Conservation (phyloP, 495 filamentous ascomycete species). For the Daldinia vernicosa region DNA sequence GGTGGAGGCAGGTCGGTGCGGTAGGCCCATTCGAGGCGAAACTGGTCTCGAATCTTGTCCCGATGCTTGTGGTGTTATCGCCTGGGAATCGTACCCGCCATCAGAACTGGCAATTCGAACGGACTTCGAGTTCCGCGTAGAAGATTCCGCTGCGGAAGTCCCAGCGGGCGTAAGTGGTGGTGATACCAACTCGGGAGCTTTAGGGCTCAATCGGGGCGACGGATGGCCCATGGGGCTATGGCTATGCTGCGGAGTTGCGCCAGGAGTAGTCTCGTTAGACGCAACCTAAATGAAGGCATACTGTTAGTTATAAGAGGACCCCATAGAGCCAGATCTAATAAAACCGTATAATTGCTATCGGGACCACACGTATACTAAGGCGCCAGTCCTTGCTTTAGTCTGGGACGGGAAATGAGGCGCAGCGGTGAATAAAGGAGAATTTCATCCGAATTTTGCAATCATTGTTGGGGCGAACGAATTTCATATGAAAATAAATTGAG, state of each 20-base stretch:
- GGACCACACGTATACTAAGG: conserved; percentile 6
- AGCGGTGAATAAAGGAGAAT: conserved; percentile 6
- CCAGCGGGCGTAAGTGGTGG: conserved; percentile 90
- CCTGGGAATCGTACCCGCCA: conserved; percentile 50
- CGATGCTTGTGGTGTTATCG: conserved; percentile 72
- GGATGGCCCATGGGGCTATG: conserved; percentile 50
- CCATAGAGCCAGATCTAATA: not conserved
- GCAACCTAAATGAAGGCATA: conserved; percentile 45
- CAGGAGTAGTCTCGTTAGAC: conserved; percentile 54
- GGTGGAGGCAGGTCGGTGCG: conserved; percentile 53
- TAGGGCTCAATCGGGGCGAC: conserved; percentile 56
- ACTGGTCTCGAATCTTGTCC: conserved; percentile 51
- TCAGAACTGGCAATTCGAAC: conserved; percentile 44
- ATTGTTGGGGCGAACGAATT: not conserved
- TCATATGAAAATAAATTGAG: conserved; percentile 18
- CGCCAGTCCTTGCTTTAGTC: not conserved
- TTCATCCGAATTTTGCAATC: conserved; percentile 4
- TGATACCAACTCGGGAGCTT: conserved; percentile 74
- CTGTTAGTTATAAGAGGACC: conserved; percentile 32
- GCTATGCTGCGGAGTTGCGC: conserved; percentile 47
- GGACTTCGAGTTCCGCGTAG: conserved; percentile 44
- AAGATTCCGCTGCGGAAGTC: conserved; percentile 57
- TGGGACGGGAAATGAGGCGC: not conserved
- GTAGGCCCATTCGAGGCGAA: conserved; percentile 45
- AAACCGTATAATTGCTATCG: not conserved